A percentile compares a stretch with the other conserved stretches of the same genome.
Conservation (phyloP, 2,329 filamentous ascomycete species). For the Colletotrichum lindemuthianum region DNA sequence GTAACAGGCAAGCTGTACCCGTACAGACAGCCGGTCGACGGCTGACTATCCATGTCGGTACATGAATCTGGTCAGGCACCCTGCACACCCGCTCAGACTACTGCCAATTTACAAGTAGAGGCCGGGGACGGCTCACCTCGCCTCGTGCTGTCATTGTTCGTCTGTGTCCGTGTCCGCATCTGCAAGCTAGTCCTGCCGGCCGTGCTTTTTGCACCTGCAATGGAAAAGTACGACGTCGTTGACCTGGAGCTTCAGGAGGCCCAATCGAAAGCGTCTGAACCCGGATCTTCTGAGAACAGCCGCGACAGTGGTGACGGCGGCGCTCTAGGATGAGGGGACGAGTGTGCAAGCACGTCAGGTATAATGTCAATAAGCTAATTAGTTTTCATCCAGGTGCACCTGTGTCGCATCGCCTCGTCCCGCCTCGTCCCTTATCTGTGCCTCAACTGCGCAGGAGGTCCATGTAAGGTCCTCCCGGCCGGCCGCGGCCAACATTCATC, state of each 20-base stretch:
- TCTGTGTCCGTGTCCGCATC: background rate
- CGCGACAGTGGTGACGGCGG: conserved; percentile 12
- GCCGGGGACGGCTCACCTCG: background rate
- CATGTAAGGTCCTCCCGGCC: conserved; percentile 20
- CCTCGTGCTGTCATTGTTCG: conserved; percentile 9
- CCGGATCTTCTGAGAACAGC: conserved; percentile 17
- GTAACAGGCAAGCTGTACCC: background rate
- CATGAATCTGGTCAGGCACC: conserved; percentile 30
- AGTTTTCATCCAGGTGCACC: background rate
- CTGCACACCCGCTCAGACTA: conserved; percentile 29
- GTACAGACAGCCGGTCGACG: background rate
- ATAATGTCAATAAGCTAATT: background rate
- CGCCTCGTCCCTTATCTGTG: conserved; percentile 16
- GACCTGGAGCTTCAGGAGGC: conserved; percentile 10
- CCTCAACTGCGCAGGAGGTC: conserved; percentile 13
- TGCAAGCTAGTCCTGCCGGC: conserved; percentile 7
- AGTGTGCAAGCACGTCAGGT: too few species aligned
- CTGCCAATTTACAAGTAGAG: conserved; percentile 17
- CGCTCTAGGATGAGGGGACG: too few species aligned
- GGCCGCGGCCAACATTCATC: background rate
- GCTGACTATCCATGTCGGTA: conserved; percentile 27
- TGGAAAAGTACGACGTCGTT: conserved; percentile 12
- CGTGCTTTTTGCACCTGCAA: conserved; percentile 22
- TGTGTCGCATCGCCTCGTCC: conserved; percentile 15
- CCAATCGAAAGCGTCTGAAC: background rate